phyloP scores from a whole-genome alignment of 805 yeast species.

The Debaryomyces tyrocola region DNA sequence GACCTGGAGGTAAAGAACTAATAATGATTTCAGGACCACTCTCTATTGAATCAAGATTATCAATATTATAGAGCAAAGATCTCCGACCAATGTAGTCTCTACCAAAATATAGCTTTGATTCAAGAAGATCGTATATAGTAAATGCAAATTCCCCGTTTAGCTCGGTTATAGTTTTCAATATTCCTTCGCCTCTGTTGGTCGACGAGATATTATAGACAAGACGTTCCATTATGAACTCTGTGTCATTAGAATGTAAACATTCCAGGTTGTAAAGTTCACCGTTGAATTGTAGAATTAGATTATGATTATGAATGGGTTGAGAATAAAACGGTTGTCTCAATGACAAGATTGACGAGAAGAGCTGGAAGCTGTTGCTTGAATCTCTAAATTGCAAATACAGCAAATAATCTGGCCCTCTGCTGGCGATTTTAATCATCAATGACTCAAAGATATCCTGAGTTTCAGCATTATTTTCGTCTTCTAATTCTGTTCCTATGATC shows the following conservation, averaged over 20 bases:
- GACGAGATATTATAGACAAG: conserved; percentile 23
- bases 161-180: conserved; percentile 39
- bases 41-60: conserved; percentile 15
- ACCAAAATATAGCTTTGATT: conserved; percentile 63
- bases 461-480: conserved; percentile 1
- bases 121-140: conserved; percentile 46
- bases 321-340: conserved; percentile 73
- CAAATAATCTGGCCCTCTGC: conserved; percentile 66
- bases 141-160: conserved; percentile 86
- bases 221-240: conserved; percentile 47
- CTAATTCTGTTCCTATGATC: conserved; percentile 3
- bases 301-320: conserved; percentile 58
- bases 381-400: conserved; percentile 12
- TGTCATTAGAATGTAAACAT: conserved; percentile 58
- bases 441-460: conserved; percentile 23
- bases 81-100: conserved; percentile 83
- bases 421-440: conserved; percentile 45
- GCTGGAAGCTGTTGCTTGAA: conserved; percentile 22
- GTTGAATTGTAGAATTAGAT: conserved; percentile 67
- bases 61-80: conserved; percentile 54
- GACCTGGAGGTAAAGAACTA: conserved; percentile 26
- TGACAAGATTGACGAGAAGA: conserved; percentile 74
- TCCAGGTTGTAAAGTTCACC: conserved; percentile 82
- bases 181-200: conserved; percentile 23
- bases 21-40: conserved; percentile 38